phyloP scores from a whole-genome alignment of 1,284 basidiomycete genomes.

The Gastroboletus turbinatus region DNA sequence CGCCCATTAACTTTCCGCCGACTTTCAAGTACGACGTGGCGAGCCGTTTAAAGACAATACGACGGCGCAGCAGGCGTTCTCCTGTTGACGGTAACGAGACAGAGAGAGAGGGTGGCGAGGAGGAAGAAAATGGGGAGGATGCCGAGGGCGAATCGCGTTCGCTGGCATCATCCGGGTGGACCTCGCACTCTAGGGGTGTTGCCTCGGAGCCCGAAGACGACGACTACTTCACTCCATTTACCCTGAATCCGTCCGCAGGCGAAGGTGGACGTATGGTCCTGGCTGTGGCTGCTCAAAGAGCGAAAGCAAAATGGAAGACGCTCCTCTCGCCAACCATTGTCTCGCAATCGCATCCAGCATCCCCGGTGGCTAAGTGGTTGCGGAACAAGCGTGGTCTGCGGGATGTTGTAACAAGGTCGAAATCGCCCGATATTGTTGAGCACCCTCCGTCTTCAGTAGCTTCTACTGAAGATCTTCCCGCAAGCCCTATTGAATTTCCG shows the following conservation, averaged over 20 bases:
- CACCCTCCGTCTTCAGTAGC: constrained; percentile 23
- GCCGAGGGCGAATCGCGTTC: constrained; percentile 50
- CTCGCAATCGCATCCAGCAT: constrained; percentile 35
- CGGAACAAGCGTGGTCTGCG: constrained; percentile 22
- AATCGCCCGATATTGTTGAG: constrained; percentile 28
- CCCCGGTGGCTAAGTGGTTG: constrained; percentile 35
- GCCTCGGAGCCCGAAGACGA: constrained; percentile 45
- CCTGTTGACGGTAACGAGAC: constrained; percentile 34
- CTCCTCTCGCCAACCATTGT: constrained; percentile 39
- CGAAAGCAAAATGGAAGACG: constrained; percentile 58
- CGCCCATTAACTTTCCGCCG: constrained; percentile 69
- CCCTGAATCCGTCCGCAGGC: constrained; percentile 24
- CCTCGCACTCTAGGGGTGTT: constrained; percentile 42
- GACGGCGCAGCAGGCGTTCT: constrained; percentile 36
- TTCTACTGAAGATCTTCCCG: constrained; percentile 28
- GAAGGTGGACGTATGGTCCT: constrained; percentile 43
- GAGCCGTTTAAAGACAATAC: constrained; percentile 48
- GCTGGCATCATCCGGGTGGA: constrained; percentile 52
- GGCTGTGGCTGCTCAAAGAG: constrained; percentile 50
- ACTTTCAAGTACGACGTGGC: constrained; percentile 85
- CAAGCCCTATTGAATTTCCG: constrained; percentile 22
- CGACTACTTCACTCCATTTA: constrained; percentile 35
- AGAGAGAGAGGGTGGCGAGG: constrained; percentile 35
- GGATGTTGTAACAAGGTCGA: constrained; percentile 13
- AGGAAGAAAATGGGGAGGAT: constrained; percentile 41